Conservation (phyloP, 305 asterid species). For the Fraxinus floribunda region DNA sequence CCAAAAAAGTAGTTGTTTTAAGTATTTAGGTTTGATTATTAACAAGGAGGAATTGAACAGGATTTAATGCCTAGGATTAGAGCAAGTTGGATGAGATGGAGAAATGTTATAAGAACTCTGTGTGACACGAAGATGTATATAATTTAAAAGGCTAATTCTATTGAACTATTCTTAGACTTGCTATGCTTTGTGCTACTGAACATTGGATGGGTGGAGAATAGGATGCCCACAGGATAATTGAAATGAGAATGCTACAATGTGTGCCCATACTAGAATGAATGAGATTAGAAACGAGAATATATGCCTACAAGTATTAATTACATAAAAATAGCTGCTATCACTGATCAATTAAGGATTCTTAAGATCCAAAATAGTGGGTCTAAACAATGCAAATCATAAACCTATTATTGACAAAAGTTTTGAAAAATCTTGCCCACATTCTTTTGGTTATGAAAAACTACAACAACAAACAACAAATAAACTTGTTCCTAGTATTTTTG, state of each 20-base stretch:
- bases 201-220: neutral
- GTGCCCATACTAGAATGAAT: neutral
- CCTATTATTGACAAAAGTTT: slow-evolving; percentile 1
- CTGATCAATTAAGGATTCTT: neutral
- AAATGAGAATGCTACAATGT: neutral
- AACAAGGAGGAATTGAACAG: neutral
- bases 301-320: neutral
- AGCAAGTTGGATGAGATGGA: neutral
- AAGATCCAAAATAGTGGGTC: slow-evolving; percentile 8
- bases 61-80: neutral
- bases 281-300: neutral
- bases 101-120: neutral
- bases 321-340: slow-evolving; percentile 1
- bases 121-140: neutral
- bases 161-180: neutral
- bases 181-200: neutral
- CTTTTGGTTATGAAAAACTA: neutral
- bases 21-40: neutral
- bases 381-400: neutral
- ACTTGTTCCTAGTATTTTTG: neutral
- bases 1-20: neutral
- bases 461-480: neutral
- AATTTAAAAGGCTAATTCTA: neutral
- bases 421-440: neutral
- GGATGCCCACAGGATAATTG: neutral